Evolutionary conservation across 108 stramenopile genomes (phyloP).

Genomic region (Skeletonema tropicum): DNA sequence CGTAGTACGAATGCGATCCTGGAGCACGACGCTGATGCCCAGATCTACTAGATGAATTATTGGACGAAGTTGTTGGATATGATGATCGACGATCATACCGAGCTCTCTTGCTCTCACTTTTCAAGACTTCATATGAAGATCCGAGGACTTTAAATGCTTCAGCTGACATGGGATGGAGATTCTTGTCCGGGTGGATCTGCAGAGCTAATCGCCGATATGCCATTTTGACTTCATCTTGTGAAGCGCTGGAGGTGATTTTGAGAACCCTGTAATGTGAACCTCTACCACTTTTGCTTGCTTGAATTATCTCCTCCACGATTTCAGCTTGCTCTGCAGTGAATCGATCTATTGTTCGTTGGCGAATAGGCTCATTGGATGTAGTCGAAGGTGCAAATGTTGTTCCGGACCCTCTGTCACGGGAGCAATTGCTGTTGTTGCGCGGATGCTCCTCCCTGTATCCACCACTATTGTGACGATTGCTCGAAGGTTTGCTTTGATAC

Average conservation of each 20-base stretch:
- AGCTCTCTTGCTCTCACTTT: slow-evolving; percentile 54
- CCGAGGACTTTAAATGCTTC: slow-evolving; percentile 14
- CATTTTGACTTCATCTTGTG: slow-evolving; percentile 76
- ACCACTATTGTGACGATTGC: too few species aligned
- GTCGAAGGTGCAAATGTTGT: background rate
- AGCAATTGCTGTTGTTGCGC: background rate
- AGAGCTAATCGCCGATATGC: slow-evolving; percentile 76
- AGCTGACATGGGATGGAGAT: slow-evolving; percentile 44
- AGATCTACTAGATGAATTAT: background rate
- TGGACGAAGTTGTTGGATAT: background rate
- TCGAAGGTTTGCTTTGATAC: too few species aligned
- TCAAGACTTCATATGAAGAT: slow-evolving; percentile 57
- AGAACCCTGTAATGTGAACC: slow-evolving; percentile 53
- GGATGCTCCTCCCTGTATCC: background rate
- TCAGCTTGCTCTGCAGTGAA: background rate
- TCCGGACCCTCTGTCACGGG: background rate
- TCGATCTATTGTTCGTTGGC: background rate
- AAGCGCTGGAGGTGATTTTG: slow-evolving; percentile 50
- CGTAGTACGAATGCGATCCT: background rate
- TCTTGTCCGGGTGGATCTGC: slow-evolving; percentile 94
- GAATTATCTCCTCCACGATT: background rate
- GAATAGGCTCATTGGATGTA: background rate
- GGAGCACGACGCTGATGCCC: background rate
- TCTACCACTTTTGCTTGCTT: background rate
- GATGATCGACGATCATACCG: background rate